Evolutionary conservation across 768 basidiomycete genomes (phyloP), one percentile per base, ranked within the genome.

Genomic region (Lactarius hengduanensis): DNA sequence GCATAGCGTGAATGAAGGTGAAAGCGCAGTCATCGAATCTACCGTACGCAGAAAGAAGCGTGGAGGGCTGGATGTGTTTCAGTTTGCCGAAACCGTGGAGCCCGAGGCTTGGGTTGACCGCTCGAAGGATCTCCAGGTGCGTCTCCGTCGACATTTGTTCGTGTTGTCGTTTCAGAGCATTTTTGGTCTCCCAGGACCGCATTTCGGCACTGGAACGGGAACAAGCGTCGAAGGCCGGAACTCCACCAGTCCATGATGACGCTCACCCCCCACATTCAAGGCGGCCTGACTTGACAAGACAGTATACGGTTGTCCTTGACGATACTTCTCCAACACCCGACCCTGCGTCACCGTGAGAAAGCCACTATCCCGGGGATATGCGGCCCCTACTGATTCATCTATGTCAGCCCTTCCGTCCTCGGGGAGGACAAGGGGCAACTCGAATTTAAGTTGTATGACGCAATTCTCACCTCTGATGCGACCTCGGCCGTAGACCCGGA

Each of bases 61-160:
- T 10, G 79, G 76, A 32, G 79, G 76, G 3, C 22, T 81, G 32
- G 86, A 86, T 53, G 83, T 93, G 32, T 93, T 93, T 71, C 87
- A 92, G 73, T 92, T 91, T 75, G 90, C 89, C 0, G 86, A 88
- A 71, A 93, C 91, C 0, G 86, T 93, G 22, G 91, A 92, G 69
- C 78, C 81, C 32, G 82, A 80, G 40, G 84, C 80, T 36, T 92
- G 89, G 90, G 79, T 87, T 53, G 84, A 90, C 73, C 75, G 78
- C 60, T 82, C 85, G 70, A 82, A 83, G 72, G 83, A 80, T 47
- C 81, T 93, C 20, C 84, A 91, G 80, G 91, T 90, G 57, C 60
- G 78, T 73, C 57, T n/a, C 15, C 22, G 4, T 60, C 56, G n/a
- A 13, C 36, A 30, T 18, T n/a, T 41, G 3, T 34, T 34, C 26